phyloP scores from a whole-genome alignment of 2,329 filamentous ascomycete genomes.

The Calonectria pseudoreteaudii region DNA sequence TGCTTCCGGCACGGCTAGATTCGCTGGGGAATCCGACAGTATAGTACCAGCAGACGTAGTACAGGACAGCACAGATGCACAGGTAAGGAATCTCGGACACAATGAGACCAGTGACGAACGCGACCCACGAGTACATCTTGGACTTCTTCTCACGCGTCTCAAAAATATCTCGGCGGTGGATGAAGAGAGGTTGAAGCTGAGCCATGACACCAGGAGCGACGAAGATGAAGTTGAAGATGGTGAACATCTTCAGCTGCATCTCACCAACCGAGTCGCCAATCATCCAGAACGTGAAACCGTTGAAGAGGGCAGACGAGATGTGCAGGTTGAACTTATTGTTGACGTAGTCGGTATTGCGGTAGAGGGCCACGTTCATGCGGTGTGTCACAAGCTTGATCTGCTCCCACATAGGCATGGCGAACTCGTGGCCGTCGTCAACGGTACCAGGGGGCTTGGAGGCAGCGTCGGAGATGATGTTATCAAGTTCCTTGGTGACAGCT shows the following conservation, averaged over 20 bases:
- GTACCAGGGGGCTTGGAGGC: constrained; percentile 56
- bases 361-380: constrained; percentile 73
- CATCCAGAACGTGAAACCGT: constrained; percentile 72
- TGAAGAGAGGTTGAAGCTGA: constrained; percentile 70
- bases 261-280: constrained; percentile 63
- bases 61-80: constrained; percentile 57
- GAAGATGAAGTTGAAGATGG: constrained; percentile 73
- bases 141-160: constrained; percentile 70
- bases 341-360: constrained; percentile 74
- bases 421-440: constrained; percentile 71
- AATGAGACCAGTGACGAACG: constrained; percentile 66
- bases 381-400: constrained; percentile 74
- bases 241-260: constrained; percentile 67
- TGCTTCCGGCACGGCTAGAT: constrained; percentile 61
- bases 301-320: constrained; percentile 66
- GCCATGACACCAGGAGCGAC: constrained; percentile 69
- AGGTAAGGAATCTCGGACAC: constrained; percentile 62
- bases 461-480: constrained; percentile 69
- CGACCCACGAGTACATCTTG: constrained; percentile 71
- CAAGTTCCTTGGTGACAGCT: constrained; percentile 70
- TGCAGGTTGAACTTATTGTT: constrained; percentile 73
- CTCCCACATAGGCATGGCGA: constrained; percentile 73
- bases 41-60: constrained; percentile 70
- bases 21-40: constrained; percentile 62
- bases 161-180: constrained; percentile 67